Evolutionary conservation across 345 rosid species (phyloP).

Genomic region (Eucalyptus erythrocorys): DNA sequence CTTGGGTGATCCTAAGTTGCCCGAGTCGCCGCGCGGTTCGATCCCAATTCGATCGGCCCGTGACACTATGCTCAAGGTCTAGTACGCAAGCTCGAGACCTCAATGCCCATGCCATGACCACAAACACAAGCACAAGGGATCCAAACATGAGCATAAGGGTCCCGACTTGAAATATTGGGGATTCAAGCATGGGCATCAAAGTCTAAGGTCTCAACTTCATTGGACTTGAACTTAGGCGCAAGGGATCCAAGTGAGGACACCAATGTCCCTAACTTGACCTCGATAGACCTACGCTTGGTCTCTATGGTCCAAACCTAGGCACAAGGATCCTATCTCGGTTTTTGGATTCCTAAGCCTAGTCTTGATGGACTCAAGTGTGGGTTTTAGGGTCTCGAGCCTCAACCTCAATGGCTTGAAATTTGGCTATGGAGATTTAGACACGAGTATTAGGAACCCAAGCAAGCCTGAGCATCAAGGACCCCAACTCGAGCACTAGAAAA

Average conservation of each 20-base stretch:
- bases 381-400: background rate
- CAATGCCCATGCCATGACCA: background rate
- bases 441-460: background rate
- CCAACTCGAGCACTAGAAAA: background rate
- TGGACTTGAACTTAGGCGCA: background rate
- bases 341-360: accelerated
- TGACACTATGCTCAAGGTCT: accelerated
- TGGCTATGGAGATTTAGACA: background rate
- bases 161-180: accelerated
- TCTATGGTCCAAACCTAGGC: background rate
- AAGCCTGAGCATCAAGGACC: background rate
- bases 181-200: background rate
- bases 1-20: no score
- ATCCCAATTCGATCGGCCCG: no score
- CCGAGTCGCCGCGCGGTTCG: no score
- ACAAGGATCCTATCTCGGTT: accelerated
- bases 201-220: background rate
- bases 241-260: background rate
- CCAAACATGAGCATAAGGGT: background rate
- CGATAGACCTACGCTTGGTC: background rate
- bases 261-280: background rate
- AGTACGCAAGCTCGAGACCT: accelerated
- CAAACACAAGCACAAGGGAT: background rate
- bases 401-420: background rate
- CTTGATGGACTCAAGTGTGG: background rate